These are phyloP conservation scores for Penicillium sp. DNA, from an alignment of 2,329 filamentous ascomycete genomes.

Conservation along the genomic window DNA sequence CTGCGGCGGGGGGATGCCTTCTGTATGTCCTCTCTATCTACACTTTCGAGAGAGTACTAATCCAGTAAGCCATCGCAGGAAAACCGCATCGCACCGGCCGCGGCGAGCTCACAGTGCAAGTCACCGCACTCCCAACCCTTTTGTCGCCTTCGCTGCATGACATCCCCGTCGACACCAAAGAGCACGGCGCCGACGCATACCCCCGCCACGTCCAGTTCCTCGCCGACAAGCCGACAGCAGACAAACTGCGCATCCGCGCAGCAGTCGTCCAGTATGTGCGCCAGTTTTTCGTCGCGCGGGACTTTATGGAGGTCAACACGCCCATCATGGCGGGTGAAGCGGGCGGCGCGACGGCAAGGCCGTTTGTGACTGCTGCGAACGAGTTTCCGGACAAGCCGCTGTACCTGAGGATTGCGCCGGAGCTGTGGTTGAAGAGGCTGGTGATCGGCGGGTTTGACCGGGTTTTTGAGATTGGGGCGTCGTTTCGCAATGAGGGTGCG, in stretches of 20 bases:
- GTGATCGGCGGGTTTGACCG: constrained; percentile 83
- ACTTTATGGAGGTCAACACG: constrained; percentile 85
- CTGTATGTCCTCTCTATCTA: constrained; percentile 51
- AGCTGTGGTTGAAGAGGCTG: constrained; percentile 90
- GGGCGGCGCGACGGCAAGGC: constrained; percentile 81
- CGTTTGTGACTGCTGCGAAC: constrained; percentile 76
- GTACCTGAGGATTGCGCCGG: constrained; percentile 82
- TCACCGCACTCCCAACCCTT: constrained; percentile 63
- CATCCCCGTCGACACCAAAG: constrained; percentile 66
- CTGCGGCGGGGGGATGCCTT: constrained; percentile 79
- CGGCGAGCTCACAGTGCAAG: constrained; percentile 74
- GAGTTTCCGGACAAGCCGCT: constrained; percentile 70
- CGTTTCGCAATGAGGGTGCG: constrained; percentile 84
- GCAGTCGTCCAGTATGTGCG: constrained; percentile 71
- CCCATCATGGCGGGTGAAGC: constrained; percentile 79
- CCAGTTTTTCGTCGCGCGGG: constrained; percentile 64
- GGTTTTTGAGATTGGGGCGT: constrained; percentile 89
- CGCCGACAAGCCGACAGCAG: constrained; percentile 63
- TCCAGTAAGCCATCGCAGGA: constrained; percentile 63
- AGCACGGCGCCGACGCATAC: constrained; percentile 68
- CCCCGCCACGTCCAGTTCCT: constrained; percentile 84
- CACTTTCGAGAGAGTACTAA: no score
- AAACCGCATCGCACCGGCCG: constrained; percentile 63
- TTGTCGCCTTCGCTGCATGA: constrained; percentile 76
- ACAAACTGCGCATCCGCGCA: constrained; percentile 70